Conservation (phyloP, 768 basidiomycete species). For the Mycena chlorophos region DNA sequence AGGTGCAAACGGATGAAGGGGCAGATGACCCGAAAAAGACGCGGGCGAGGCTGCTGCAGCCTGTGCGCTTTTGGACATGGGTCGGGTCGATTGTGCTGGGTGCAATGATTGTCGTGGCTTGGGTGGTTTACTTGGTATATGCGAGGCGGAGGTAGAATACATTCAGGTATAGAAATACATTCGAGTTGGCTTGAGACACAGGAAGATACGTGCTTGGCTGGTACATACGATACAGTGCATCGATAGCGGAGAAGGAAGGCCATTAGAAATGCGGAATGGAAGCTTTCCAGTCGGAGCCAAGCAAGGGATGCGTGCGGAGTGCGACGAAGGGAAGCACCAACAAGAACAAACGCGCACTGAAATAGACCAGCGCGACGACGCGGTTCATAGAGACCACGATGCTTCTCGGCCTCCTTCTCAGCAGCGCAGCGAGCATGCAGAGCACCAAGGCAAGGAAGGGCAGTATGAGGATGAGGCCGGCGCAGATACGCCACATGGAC, state of each 20-base stretch:
- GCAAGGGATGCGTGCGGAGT: not conserved
- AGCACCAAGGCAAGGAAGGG: no score
- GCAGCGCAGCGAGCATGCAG: no score
- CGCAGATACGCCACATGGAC: not conserved
- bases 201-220: no score
- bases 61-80: constrained; percentile 5
- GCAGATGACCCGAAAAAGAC: not conserved
- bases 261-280: not conserved
- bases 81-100: not conserved
- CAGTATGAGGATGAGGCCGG: not conserved
- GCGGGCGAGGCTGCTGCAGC: not conserved
- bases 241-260: not conserved
- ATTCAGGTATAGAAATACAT: no score
- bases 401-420: not conserved
- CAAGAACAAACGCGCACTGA: not conserved
- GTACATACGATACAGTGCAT: not conserved
- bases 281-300: not conserved
- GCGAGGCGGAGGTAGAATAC: not conserved
- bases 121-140: constrained; percentile 1
- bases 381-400: not conserved
- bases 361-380: not conserved
- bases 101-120: constrained; percentile 1
- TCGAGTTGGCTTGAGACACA: no score
- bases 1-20: not conserved
- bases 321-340: not conserved